phyloP scores from a whole-genome alignment of 805 yeast species.

The Phaffomyces opuntiae region DNA sequence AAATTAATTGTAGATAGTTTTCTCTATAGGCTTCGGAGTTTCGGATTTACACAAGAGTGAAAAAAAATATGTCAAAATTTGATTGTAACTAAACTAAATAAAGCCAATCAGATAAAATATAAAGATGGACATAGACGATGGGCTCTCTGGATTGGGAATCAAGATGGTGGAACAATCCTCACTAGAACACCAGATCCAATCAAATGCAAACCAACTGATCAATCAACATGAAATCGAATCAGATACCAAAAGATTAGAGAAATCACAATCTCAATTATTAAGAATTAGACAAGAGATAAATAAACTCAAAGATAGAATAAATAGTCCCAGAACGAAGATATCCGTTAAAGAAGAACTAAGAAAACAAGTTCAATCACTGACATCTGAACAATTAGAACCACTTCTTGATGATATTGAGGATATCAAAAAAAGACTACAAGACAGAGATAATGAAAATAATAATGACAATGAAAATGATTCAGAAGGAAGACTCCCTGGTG shows the following conservation, averaged over 20 bases:
- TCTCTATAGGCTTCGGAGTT: not conserved
- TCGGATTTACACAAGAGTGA: not conserved
- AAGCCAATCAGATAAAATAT: not conserved
- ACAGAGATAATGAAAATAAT: constrained; percentile 16
- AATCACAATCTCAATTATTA: constrained; percentile 44
- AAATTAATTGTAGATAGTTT: not conserved
- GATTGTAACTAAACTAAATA: not conserved
- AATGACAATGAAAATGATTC: constrained; percentile 2
- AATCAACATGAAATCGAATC: constrained; percentile 58
- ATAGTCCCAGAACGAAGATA: constrained; percentile 51
- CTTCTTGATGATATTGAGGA: constrained; percentile 59
- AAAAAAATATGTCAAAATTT: not conserved
- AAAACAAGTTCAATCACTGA: constrained; percentile 47
- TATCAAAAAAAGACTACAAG: constrained; percentile 40
- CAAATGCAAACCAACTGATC: constrained; percentile 58
- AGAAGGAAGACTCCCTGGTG: constrained; percentile 46
- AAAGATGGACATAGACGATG: not conserved
- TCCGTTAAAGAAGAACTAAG: constrained; percentile 51
- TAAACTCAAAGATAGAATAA: constrained; percentile 40
- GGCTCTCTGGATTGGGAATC: constrained; percentile 32
- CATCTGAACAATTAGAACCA: constrained; percentile 43
- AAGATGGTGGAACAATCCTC: constrained; percentile 71
- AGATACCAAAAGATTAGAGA: constrained; percentile 70
- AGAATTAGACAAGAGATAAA: constrained; percentile 38
- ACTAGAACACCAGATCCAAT: constrained; percentile 67